Conservation (phyloP, 139 green algal genomes). For the Spirogloea muscicola region DNA sequence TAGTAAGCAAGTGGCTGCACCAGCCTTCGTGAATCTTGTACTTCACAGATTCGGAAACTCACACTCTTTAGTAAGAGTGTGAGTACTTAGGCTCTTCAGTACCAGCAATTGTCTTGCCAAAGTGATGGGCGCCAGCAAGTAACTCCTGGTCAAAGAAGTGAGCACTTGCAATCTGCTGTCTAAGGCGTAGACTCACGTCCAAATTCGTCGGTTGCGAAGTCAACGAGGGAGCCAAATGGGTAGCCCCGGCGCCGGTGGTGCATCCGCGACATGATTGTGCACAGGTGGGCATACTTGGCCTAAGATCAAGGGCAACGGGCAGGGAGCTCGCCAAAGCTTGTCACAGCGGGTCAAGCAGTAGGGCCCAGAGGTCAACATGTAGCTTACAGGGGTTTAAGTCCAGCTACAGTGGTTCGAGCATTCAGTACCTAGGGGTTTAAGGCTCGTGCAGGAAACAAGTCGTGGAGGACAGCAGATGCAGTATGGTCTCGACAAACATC, state of each 20-base stretch:
- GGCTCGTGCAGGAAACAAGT: background rate
- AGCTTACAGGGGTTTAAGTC: background rate
- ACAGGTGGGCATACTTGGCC: conserved; percentile 86
- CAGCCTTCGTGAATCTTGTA: too few relatives aligned
- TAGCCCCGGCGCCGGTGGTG: conserved; percentile 90
- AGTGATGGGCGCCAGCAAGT: too few relatives aligned
- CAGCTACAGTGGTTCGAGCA: background rate
- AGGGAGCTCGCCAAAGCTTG: too few relatives aligned
- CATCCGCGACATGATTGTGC: conserved; percentile 94
- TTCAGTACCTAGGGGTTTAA: background rate
- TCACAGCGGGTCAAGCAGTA: too few relatives aligned
- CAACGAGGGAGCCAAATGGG: conserved; percentile 93
- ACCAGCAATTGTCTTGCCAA: too few relatives aligned
- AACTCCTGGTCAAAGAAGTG: too few relatives aligned
- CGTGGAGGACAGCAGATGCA: background rate
- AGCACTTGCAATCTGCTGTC: too few relatives aligned
- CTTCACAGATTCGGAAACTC: too few relatives aligned
- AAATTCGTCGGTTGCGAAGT: conserved; percentile 87
- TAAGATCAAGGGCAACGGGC: conserved; percentile 39
- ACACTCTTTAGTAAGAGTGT: too few relatives aligned
- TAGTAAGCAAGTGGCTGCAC: too few relatives aligned
- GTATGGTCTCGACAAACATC: background rate
- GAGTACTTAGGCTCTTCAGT: too few relatives aligned
- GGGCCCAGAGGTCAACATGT: too few relatives aligned
- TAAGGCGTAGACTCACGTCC: conserved; percentile 39